Conservation (phyloP, 805 yeast species). For the Yamadazyma olivae region DNA sequence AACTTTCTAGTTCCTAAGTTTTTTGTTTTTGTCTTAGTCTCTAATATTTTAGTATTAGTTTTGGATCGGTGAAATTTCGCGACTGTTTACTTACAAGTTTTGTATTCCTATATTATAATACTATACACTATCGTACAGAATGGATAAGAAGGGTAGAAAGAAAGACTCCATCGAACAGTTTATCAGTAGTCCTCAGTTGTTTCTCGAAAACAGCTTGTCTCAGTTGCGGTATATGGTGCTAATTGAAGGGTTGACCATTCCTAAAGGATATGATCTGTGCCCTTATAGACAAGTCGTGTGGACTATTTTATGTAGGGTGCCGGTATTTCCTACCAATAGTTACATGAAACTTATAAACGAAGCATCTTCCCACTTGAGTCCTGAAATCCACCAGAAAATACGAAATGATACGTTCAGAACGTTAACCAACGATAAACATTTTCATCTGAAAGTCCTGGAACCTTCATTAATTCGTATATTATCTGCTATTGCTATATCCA, state of each 20-base stretch:
- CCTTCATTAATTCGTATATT: conserved; percentile 63
- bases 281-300: conserved; percentile 76
- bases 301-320: conserved; percentile 69
- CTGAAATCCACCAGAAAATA: conserved; percentile 63
- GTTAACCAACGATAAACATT: conserved; percentile 65
- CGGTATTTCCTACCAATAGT: conserved; percentile 52
- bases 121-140: too few species aligned
- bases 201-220: conserved; percentile 31
- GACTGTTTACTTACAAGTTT: too few species aligned
- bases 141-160: conserved; percentile 21
- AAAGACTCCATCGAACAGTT: conserved; percentile 39
- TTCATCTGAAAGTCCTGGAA: conserved; percentile 67
- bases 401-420: conserved; percentile 86
- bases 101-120: too few species aligned
- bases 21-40: too few species aligned
- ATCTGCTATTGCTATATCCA: conserved; percentile 64
- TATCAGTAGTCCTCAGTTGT: conserved; percentile 32
- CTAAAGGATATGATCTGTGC: conserved; percentile 50
- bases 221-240: conserved; percentile 37
- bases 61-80: too few species aligned
- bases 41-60: too few species aligned
- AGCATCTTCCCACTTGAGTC: conserved; percentile 46
- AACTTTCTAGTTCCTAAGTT: neutral
- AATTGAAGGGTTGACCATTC: conserved; percentile 38
- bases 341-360: conserved; percentile 48